These are phyloP conservation scores for Fraxinus anomala DNA, from an alignment of 257 asterid genomes.

Conservation along the genomic window DNA sequence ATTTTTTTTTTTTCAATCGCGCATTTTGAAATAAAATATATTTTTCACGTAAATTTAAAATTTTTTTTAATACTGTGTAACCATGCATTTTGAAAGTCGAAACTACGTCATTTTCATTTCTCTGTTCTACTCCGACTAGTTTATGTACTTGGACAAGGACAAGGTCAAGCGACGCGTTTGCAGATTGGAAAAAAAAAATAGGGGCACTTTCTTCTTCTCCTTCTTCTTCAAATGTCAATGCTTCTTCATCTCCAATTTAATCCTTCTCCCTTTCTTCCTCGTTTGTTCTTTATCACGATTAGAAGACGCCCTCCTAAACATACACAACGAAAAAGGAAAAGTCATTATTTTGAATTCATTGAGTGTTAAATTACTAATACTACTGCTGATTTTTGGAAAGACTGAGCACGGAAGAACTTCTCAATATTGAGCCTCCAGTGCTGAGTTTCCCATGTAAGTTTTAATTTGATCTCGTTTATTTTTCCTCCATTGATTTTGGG, in stretches of 20 bases:
- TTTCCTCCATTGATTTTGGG: not conserved
- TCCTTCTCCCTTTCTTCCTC: not conserved
- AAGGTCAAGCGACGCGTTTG: not conserved
- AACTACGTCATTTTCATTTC: too few species aligned
- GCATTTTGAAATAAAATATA: too few species aligned
- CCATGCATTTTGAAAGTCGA: too few species aligned
- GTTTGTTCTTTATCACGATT: not conserved
- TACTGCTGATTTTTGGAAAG: conserved; percentile 1
- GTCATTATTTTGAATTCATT: not conserved
- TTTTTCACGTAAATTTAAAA: too few species aligned
- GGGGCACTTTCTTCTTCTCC: not conserved
- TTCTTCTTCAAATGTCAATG: not conserved
- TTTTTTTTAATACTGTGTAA: too few species aligned
- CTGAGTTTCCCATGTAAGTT: conserved; percentile 45
- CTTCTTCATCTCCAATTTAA: not conserved
- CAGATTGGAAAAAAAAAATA: not conserved
- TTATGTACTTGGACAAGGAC: too few species aligned
- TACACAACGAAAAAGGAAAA: not conserved
- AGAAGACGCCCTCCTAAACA: not conserved
- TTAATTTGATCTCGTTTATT: conserved; percentile 17
- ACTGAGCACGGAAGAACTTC: conserved; percentile 47
- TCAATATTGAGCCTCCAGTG: conserved; percentile 47
- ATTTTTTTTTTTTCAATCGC: too few species aligned
- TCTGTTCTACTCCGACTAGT: too few species aligned
- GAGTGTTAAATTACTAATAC: not conserved